Evolutionary conservation across 352 stramenopile genomes (phyloP).

Genomic region (Pythium plurisporium): DNA sequence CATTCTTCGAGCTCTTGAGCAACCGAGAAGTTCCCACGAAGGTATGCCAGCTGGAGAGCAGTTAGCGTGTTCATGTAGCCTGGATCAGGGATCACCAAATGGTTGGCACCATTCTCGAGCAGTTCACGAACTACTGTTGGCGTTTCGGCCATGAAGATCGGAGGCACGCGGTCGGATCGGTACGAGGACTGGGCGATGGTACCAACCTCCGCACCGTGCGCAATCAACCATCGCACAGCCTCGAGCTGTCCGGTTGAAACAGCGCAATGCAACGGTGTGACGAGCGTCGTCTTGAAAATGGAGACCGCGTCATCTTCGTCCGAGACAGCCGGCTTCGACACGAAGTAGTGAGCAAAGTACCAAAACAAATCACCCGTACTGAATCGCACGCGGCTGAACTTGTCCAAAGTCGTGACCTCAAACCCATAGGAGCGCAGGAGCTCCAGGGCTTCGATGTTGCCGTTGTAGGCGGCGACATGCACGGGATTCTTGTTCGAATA

Average conservation of each 20-base stretch:
- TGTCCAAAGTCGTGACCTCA: slow-evolving; percentile 71
- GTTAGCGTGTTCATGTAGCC: slow-evolving; percentile 86
- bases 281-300: slow-evolving; percentile 67
- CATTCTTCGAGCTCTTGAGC: slow-evolving; percentile 78
- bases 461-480: slow-evolving; percentile 77
- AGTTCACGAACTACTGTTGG: slow-evolving; percentile 73
- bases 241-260: slow-evolving; percentile 70
- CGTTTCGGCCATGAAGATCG: slow-evolving; percentile 77
- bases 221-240: slow-evolving; percentile 67
- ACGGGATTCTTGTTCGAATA: slow-evolving; percentile 81
- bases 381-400: slow-evolving; percentile 74
- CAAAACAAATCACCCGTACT: slow-evolving; percentile 79
- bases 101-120: slow-evolving; percentile 59
- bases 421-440: slow-evolving; percentile 55
- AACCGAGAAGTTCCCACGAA: slow-evolving; percentile 76
- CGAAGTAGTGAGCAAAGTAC: slow-evolving; percentile 71
- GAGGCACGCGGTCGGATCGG: slow-evolving; percentile 58
- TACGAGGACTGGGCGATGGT: slow-evolving; percentile 70
- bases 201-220: slow-evolving; percentile 71
- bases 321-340: slow-evolving; percentile 59
- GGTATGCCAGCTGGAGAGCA: slow-evolving; percentile 73
- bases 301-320: slow-evolving; percentile 52
- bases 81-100: slow-evolving; percentile 73
- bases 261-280: slow-evolving; percentile 74
- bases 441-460: slow-evolving; percentile 71